Evolutionary conservation across 129 eudicot species (phyloP), one percentile per base, ranked within the genome.

Genomic region (Rutidosis leptorrhynchoides): DNA sequence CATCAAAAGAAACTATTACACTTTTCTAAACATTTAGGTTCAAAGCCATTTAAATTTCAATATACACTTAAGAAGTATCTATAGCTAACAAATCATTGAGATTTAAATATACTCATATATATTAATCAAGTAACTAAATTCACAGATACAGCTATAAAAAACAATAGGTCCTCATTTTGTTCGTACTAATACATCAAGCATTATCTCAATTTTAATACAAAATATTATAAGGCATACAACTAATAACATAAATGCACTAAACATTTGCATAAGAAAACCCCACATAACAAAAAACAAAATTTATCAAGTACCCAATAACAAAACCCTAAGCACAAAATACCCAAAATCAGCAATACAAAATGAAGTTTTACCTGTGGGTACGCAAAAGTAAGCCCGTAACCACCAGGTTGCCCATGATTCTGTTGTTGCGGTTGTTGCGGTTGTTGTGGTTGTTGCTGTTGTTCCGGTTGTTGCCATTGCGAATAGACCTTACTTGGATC

Each of bases 381-480:
- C 46, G 27, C 15, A 11, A 74, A 67, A 20, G 62, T 19, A 57
- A 66, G 70, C 5, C 85, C 85, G 67, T 22, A 72, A 15, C 69
- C 71, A 35, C 12, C 70, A 7, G 76, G 42, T 49, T 62, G 79
- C 61, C 45, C 73, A 61, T 76, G 78, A 43, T 28, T 67, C 64
- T 48, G 62, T 57, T 77, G 81, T 64, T 58, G 58, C 27, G 23
- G 55, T n/a, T n/a, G n/a, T n/a, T 54, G 59, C 29, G 27, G 15
- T 22, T 53, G 59, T n/a, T n/a, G n/a, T n/a, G n/a, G n/a, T n/a
- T n/a, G n/a, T n/a, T n/a, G n/a, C n/a, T n/a, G n/a, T n/a, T n/a
- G n/a, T 11, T 10, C 59, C 12, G 27, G 60, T 55, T 55, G 54
- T 40, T 64, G 77, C 42, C 46, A 70, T 63, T 37, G 66, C 0